A percentile compares a stretch with the other conserved stretches of the same genome.
These are phyloP conservation scores for Tanacetum coccineum DNA, from an alignment of 129 eudicot genomes.

Conservation along the genomic window DNA sequence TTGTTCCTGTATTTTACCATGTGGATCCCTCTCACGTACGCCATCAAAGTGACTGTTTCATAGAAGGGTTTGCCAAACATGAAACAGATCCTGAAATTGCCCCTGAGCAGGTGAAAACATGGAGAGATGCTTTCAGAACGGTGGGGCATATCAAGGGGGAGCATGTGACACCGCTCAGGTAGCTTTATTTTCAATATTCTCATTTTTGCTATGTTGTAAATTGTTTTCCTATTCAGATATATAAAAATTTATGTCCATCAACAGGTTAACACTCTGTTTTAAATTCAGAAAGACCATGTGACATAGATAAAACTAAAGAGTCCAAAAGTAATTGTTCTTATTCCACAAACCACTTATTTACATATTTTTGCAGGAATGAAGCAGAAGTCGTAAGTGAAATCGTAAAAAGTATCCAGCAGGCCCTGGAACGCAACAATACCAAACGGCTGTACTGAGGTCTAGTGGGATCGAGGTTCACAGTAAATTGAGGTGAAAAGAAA, in stretches of 20 bases:
- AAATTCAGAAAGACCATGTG: no score
- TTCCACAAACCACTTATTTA: background rate
- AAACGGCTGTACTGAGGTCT: background rate
- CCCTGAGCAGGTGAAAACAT: background rate
- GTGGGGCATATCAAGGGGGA: background rate
- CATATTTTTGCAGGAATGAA: background rate
- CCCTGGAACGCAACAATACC: background rate
- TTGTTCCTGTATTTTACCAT: slow-evolving; percentile 7
- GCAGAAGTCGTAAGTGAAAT: background rate
- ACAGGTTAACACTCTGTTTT: no score
- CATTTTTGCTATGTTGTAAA: background rate
- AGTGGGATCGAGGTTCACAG: background rate
- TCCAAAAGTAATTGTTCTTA: background rate
- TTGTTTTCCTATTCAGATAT: background rate
- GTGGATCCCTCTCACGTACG: background rate
- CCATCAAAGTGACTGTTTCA: background rate
- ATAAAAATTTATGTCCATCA: no score
- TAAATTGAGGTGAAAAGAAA: background rate
- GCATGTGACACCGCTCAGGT: background rate
- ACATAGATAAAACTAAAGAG: background rate
- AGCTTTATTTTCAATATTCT: background rate
- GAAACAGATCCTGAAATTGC: slow-evolving; percentile 2
- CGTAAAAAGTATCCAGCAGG: background rate
- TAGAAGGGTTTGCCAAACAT: background rate
- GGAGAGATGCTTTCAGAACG: background rate